Base-by-base conservation (phyloP, 2,329 filamentous ascomycete species). In the Cladophialophora yegresii region DNA sequence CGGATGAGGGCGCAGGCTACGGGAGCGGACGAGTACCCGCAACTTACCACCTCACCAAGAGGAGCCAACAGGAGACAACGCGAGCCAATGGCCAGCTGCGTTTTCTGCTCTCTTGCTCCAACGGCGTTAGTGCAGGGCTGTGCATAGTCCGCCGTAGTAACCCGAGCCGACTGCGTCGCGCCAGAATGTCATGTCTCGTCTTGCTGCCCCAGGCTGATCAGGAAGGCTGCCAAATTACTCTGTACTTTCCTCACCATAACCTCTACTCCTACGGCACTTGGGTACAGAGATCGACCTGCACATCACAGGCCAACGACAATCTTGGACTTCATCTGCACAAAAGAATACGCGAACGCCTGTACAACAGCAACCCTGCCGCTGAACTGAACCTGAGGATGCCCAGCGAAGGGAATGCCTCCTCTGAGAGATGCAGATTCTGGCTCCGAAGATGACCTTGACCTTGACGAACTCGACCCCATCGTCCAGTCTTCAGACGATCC, bases 391-490 rank as follows among this genome's bases (percentile, higher is more conserved):
- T 53, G 63, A 67, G 43, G 62, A 68, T 68, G 66, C 59, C n/a
- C 47, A 54, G 45, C 32, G 45, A 56, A 51, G 54, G 61, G 50
- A 32, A 68, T 68, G 66, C 55, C 66, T 62, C 61, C 43, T 22
- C 26, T 36, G 47, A 64, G 61, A 57, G 71, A 72, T 26, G 62
- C 72, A 57, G 75, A 76, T 61, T 73, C 75, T 43, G 77, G 74
- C 28, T 78, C 77, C 33, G 78, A 79, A 60, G 74, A 77, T 64
- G 79, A 81, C 64, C 74, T 81, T 53, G 77, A 81, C 64, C 71
- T 81, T 43, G 77, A 81, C 65, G 79, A 81, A 71, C 74, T 81
- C 30, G 79, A 80, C 63, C 77, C 78, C n/a, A 72, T 73, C 43
- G 62, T 55, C 20, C 13, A 63, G n/a, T 40, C 50, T 20, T 32